Base-by-base conservation (phyloP, 192 early-diverging fungal genomes). In the Neocallimastix lanati region DNA sequence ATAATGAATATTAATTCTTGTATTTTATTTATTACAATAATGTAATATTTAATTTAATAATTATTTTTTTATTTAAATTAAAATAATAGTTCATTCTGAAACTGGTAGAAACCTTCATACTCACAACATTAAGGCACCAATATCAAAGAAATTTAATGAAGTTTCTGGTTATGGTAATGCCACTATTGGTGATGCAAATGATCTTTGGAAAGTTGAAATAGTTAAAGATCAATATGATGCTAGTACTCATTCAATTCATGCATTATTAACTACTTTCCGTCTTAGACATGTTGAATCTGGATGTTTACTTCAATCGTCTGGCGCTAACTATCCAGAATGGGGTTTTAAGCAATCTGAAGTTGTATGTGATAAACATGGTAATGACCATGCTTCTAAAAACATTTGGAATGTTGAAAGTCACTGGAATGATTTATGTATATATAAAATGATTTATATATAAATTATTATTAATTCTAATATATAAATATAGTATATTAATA, bases 341-440 rank as follows among this genome's bases (percentile, higher is more conserved):
- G 98, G 96, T 28, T 98, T 94, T 88, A 92, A 89, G 82, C 98
- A 99, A 87, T 86, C 89, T 25, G 98, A 98, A 82, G 93, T 97
- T 13, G 87, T 88, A 21, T 99, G 96, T 85, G 93, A 97, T 80
- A 89, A 91, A 79, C 85, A 86, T 27, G 91, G 91, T 77, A 85
- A 88, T n/a, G 28, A 80, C 35, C 36, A 80, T 2, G 82, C 83
- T 81, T 40, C 30, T 21, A 86, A 90, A 77, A 91, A 92, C 38
- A 87, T 93, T 82, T 99, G 98, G 98, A 98, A 97, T 86, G 82
- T 99, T 78, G 98, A 99, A 86, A 84, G 87, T 79, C 93, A 99
- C 81, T 84, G 83, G 83, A 93, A 99, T 83, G 84, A 88, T 0
- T 88, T 86, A 80, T 86, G 92, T 94, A 86, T n/a, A n/a, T n/a